These are phyloP conservation scores for Maudiozyma bulderi DNA, from an alignment of 805 yeast genomes.

Conservation along the genomic window DNA sequence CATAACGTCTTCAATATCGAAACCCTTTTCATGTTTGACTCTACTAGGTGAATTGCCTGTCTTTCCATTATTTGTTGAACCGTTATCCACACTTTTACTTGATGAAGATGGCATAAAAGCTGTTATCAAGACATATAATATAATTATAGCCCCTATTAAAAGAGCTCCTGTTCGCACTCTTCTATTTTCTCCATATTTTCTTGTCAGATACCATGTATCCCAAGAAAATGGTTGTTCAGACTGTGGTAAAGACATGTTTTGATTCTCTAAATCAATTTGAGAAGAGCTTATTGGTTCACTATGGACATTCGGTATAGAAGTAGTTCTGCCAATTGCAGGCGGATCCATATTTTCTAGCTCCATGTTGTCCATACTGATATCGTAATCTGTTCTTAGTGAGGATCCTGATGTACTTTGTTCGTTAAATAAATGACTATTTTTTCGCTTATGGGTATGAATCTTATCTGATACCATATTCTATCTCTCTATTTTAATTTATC, in stretches of 20 bases:
- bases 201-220: constrained; percentile 8
- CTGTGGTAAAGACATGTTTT: neutral
- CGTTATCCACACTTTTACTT: neutral
- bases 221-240: neutral
- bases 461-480: neutral
- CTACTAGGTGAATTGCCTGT: neutral
- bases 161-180: neutral
- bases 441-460: constrained; percentile 20
- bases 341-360: constrained; percentile 3
- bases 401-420: constrained; percentile 22
- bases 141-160: neutral
- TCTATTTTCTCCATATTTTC: constrained; percentile 6
- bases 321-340: constrained; percentile 2
- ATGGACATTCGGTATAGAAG: neutral
- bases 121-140: neutral
- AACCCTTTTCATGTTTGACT: constrained; percentile 4
- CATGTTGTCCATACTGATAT: constrained; percentile 3
- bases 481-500: neutral
- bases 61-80: neutral
- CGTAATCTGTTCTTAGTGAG: constrained; percentile 3
- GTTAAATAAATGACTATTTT: constrained; percentile 22
- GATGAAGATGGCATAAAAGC: neutral
- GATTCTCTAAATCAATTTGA: constrained; percentile 4
- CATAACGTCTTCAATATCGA: constrained; percentile 17
- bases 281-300: neutral